Evolutionary conservation across 2,329 filamentous ascomycete species (phyloP).

Genomic region (Colletotrichum navitas): DNA sequence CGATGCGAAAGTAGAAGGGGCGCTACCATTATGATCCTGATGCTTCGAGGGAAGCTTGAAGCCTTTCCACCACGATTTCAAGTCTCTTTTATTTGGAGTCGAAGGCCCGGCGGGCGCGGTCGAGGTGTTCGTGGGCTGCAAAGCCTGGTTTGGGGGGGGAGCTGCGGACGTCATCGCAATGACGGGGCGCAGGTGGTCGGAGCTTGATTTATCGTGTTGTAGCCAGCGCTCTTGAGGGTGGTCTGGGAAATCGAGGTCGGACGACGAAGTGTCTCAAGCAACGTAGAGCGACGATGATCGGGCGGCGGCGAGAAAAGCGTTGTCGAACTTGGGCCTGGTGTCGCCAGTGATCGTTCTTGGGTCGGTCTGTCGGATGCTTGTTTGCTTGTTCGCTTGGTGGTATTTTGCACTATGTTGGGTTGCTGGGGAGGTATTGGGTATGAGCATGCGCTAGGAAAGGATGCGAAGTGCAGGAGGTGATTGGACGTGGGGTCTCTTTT

Average conservation of each 20-base stretch:
- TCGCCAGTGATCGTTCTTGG: slow-evolving; percentile 25
- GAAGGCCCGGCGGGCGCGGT: slow-evolving; percentile 58
- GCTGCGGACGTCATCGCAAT: slow-evolving; percentile 50
- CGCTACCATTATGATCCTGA: slow-evolving; percentile 69
- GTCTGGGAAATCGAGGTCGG: slow-evolving; percentile 8
- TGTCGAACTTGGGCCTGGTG: slow-evolving; percentile 10
- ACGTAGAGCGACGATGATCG: slow-evolving; percentile 10
- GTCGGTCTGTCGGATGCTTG: slow-evolving; percentile 28
- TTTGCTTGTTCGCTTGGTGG: slow-evolving; percentile 38
- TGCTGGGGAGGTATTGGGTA: slow-evolving; percentile 37
- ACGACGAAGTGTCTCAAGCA: slow-evolving; percentile 20
- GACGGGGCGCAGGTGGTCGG: slow-evolving; percentile 45
- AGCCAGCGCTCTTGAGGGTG: slow-evolving; percentile 25
- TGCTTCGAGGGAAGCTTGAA: slow-evolving; percentile 80
- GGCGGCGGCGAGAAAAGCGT: slow-evolving; percentile 5
- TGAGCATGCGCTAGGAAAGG: slow-evolving; percentile 39
- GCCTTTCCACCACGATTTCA: slow-evolving; percentile 97
- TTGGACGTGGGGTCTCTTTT: slow-evolving; percentile 35
- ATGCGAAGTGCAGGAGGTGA: slow-evolving; percentile 41
- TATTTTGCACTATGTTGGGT: slow-evolving; percentile 41
- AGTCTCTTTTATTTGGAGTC: slow-evolving; percentile 85
- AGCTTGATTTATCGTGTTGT: slow-evolving; percentile 37
- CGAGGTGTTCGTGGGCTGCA: slow-evolving; percentile 38
- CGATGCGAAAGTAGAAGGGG: slow-evolving; percentile 48
- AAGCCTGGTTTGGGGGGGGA: slow-evolving; percentile 42